Percentiles rank a stretch among this genome's conserved stretches.
Evolutionary conservation across 192 early-diverging fungal genomes (phyloP).

Genomic region (Thamnidium elegans): DNA sequence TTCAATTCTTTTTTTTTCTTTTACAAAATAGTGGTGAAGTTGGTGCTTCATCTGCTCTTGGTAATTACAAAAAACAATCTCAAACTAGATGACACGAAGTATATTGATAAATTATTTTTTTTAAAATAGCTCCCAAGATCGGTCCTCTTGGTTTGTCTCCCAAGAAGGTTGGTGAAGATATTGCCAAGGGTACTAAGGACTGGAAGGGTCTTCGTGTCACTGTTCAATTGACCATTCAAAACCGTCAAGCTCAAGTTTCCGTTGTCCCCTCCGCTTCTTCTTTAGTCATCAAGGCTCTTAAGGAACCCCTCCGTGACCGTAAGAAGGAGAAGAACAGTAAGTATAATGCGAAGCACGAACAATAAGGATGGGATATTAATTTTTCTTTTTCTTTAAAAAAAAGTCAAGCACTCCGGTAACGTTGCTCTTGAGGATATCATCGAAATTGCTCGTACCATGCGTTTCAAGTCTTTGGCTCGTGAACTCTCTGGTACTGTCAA

Average conservation of each 20-base stretch:
- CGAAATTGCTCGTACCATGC: constrained; percentile 95
- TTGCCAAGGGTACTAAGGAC: constrained; percentile 98
- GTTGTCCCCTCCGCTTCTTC: constrained; percentile 96
- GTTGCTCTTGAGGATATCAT: constrained; percentile 90
- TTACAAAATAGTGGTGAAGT: constrained; percentile 46
- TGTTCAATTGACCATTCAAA: constrained; percentile 97
- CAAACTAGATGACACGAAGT: neutral
- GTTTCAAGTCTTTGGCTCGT: constrained; percentile 91
- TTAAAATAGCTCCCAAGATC: constrained; percentile 71
- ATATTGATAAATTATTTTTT: constrained; percentile 3
- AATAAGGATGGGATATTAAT: no score
- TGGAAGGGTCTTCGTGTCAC: constrained; percentile 99
- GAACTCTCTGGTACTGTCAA: constrained; percentile 92
- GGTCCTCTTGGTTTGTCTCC: constrained; percentile 99
- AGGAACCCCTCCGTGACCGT: constrained; percentile 94
- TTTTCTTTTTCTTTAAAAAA: no score
- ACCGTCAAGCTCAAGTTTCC: constrained; percentile 97
- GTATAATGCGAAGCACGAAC: no score
- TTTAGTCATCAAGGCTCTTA: constrained; percentile 94
- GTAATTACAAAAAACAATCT: constrained; percentile 4
- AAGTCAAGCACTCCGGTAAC: constrained; percentile 97
- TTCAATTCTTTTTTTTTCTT: neutral
- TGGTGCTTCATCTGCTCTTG: constrained; percentile 90
- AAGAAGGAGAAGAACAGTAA: constrained; percentile 99
- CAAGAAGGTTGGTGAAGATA: constrained; percentile 99